phyloP scores from a whole-genome alignment of 179 eudicot genomes.

The Drosera spatulata region DNA sequence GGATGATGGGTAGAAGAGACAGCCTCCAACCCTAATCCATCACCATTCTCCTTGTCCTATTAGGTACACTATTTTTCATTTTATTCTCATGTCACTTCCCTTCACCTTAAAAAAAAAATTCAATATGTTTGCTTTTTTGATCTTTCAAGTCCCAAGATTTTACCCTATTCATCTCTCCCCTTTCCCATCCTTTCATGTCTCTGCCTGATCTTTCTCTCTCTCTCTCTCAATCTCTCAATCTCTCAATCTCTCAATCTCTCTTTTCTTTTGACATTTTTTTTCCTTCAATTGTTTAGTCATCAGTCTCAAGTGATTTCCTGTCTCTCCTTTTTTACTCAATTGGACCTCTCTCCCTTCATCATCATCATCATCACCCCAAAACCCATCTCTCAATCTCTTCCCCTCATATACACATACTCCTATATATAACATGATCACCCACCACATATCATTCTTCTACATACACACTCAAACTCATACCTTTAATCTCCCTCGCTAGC shows the following conservation, averaged over 20 bases:
- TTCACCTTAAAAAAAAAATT: not conserved
- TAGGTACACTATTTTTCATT: not conserved
- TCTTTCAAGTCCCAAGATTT: conserved; percentile 18
- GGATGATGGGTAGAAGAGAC: conserved; percentile 15
- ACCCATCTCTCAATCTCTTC: too few species aligned
- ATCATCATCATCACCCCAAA: too few species aligned
- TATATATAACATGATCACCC: too few species aligned
- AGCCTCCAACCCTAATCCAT: conserved; percentile 31
- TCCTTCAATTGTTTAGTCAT: conserved; percentile 21
- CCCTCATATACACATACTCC: too few species aligned
- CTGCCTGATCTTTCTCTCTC: conserved; percentile 2
- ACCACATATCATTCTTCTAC: too few species aligned
- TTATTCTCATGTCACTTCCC: not conserved
- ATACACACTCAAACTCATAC: too few species aligned
- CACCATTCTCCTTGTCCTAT: conserved; percentile 25
- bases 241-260: too few species aligned
- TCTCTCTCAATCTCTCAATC: too few species aligned
- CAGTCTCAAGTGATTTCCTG: conserved; percentile 35
- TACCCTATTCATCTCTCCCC: not conserved
- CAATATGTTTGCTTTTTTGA: not conserved
- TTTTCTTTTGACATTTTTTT: not conserved
- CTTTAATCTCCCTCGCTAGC: too few species aligned
- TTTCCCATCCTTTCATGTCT: not conserved
- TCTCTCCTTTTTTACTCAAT: conserved; percentile 23
- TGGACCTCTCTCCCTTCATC: not conserved